A percentile compares a stretch with the other conserved stretches of the same genome.
These are phyloP conservation scores for Suzukiozyma palmioleophila DNA, from an alignment of 1,139 yeast species.

Conservation along the genomic window DNA sequence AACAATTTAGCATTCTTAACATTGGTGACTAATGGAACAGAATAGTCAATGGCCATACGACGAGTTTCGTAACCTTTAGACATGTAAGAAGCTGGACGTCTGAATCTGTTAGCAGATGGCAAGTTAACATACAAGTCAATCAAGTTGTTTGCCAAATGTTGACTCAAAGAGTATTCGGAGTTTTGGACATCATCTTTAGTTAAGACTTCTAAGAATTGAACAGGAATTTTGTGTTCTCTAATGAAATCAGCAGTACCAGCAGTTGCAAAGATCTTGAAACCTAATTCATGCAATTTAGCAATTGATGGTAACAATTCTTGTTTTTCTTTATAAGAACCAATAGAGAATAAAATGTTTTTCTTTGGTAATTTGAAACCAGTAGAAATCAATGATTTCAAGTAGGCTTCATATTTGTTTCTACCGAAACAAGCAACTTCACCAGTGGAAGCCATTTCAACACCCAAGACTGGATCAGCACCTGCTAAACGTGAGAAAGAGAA, in stretches of 20 bases:
- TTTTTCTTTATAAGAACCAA: constrained; percentile 98
- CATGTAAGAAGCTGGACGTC: constrained; percentile 98
- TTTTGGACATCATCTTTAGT: constrained; percentile 73
- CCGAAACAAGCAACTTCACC: constrained; percentile 99
- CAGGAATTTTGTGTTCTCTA: constrained; percentile 91
- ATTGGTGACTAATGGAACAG: constrained; percentile 95
- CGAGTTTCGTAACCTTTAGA: constrained; percentile 97
- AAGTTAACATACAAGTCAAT: constrained; percentile 94
- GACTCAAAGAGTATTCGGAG: constrained; percentile 91
- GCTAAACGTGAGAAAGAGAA: constrained; percentile 96
- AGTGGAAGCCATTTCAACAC: constrained; percentile 99
- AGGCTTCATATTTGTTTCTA: constrained; percentile 93
- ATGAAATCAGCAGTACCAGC: constrained; percentile 99
- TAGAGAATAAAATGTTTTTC: constrained; percentile 87
- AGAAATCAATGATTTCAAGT: constrained; percentile 87
- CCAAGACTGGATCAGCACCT: constrained; percentile 97
- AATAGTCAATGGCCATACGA: constrained; percentile 99
- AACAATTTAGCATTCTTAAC: constrained; percentile 95
- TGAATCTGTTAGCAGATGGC: constrained; percentile 95
- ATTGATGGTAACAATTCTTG: constrained; percentile 89
- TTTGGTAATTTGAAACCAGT: constrained; percentile 95
- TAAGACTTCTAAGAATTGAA: constrained; percentile 89
- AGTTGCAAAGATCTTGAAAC: constrained; percentile 91
- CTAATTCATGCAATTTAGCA: constrained; percentile 72
- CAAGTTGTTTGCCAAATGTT: constrained; percentile 93